Conservation (phyloP, 305 asterid species). For the Fraxinus latifolia region DNA sequence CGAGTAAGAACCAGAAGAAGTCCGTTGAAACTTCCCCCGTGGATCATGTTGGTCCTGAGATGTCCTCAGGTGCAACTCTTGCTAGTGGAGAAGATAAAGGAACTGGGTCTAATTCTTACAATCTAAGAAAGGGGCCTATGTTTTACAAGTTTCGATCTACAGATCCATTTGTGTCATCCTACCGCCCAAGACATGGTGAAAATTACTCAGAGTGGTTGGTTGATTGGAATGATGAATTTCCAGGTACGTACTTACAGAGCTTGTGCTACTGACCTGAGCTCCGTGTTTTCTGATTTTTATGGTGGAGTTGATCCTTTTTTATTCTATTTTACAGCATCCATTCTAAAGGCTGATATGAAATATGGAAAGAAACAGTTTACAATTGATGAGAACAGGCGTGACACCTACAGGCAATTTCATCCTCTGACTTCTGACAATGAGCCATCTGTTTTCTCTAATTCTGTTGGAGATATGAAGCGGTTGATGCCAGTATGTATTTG, state of each 20-base stretch:
- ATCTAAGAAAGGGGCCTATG: conserved; percentile 59
- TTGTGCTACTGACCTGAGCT: conserved; percentile 11
- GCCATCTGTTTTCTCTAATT: conserved; percentile 34
- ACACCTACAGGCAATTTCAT: conserved; percentile 57
- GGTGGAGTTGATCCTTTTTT: conserved; percentile 7
- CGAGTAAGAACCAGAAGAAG: conserved; percentile 73
- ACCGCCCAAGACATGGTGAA: conserved; percentile 66
- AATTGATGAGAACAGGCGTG: conserved; percentile 79
- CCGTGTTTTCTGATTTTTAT: background rate
- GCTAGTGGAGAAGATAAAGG: conserved; percentile 68
- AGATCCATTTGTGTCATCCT: conserved; percentile 35
- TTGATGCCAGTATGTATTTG: conserved; percentile 62
- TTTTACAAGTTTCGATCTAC: conserved; percentile 41
- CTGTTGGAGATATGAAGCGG: conserved; percentile 53
- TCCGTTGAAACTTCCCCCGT: conserved; percentile 48
- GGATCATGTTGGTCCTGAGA: conserved; percentile 58
- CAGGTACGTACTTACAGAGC: conserved; percentile 51
- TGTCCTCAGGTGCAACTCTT: conserved; percentile 64
- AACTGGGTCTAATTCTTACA: conserved; percentile 57
- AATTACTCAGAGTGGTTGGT: conserved; percentile 56
- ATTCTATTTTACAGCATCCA: conserved; percentile 53
- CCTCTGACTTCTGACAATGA: conserved; percentile 42
- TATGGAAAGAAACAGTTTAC: conserved; percentile 74
- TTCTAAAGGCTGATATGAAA: conserved; percentile 90
- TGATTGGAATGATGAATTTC: conserved; percentile 90